phyloP scores from a whole-genome alignment of 1,284 basidiomycete species.

The Polyporus tsugae region DNA sequence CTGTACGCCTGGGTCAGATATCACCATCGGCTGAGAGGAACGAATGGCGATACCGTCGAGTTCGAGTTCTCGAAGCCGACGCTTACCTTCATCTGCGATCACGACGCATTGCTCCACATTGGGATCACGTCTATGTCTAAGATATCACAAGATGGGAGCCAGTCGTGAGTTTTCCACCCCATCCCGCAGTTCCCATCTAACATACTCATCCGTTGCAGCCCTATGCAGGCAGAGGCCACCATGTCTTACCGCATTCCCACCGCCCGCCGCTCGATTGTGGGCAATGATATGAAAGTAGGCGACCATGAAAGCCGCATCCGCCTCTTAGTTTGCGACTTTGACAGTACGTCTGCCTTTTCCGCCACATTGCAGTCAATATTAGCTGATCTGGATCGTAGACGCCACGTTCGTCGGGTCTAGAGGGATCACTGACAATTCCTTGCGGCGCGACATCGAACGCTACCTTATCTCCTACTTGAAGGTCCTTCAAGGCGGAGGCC shows the following conservation, averaged over 20 bases:
- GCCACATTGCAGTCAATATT: neutral
- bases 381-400: constrained; percentile 15
- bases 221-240: neutral
- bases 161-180: neutral
- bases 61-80: constrained; percentile 34
- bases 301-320: constrained; percentile 36
- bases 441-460: constrained; percentile 19
- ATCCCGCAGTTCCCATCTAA: neutral
- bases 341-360: constrained; percentile 17
- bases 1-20: constrained; percentile 28
- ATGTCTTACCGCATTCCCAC: constrained; percentile 35
- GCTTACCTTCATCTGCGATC: constrained; percentile 41
- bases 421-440: constrained; percentile 13
- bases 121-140: constrained; percentile 14
- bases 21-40: constrained; percentile 2
- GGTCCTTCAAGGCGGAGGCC: constrained; percentile 39
- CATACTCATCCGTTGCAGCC: neutral
- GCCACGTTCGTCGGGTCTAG: constrained; percentile 2
- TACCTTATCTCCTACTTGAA: constrained; percentile 35
- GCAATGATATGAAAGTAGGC: constrained; percentile 34
- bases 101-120: constrained; percentile 37
- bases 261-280: constrained; percentile 25
- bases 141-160: neutral
- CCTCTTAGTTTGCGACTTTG: constrained; percentile 34
- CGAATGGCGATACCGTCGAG: constrained; percentile 14